Conservation (phyloP, 345 rosid genomes). For the Cardamine occulta region DNA sequence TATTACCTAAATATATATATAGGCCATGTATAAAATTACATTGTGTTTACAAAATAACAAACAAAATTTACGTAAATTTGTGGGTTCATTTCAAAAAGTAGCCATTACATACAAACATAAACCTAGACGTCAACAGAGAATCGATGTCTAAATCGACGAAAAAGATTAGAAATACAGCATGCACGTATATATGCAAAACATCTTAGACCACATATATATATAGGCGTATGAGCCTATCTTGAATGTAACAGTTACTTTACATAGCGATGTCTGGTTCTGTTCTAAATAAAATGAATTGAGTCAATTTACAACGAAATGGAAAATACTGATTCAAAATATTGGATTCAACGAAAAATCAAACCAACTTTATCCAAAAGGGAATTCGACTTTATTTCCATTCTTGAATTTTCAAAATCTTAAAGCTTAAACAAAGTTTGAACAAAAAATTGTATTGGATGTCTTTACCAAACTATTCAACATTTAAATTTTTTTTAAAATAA, state of each 20-base stretch:
- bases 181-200: too few relatives aligned
- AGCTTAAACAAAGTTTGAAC: not conserved
- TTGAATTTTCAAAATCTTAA: not conserved
- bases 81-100: not conserved
- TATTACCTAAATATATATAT: too few relatives aligned
- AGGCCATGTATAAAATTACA: too few relatives aligned
- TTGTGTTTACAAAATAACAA: too few relatives aligned
- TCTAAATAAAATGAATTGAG: too few relatives aligned
- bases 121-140: not conserved
- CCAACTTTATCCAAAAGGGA: not conserved
- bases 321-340: too few relatives aligned
- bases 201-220: constrained; percentile 25
- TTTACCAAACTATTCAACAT: constrained; percentile 4
- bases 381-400: not conserved
- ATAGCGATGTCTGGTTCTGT: constrained; percentile 18
- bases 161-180: too few relatives aligned
- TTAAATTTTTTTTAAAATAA: not conserved
- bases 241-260: constrained; percentile 23
- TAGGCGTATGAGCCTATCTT: not conserved
- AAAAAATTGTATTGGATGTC: constrained; percentile 11
- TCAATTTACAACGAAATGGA: too few relatives aligned
- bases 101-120: not conserved
- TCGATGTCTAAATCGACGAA: not conserved
- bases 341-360: not conserved
- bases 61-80: not conserved